These are phyloP conservation scores for Clavariopsis aquatica DNA, from an alignment of 495 filamentous ascomycete species.

Conservation along the genomic window DNA sequence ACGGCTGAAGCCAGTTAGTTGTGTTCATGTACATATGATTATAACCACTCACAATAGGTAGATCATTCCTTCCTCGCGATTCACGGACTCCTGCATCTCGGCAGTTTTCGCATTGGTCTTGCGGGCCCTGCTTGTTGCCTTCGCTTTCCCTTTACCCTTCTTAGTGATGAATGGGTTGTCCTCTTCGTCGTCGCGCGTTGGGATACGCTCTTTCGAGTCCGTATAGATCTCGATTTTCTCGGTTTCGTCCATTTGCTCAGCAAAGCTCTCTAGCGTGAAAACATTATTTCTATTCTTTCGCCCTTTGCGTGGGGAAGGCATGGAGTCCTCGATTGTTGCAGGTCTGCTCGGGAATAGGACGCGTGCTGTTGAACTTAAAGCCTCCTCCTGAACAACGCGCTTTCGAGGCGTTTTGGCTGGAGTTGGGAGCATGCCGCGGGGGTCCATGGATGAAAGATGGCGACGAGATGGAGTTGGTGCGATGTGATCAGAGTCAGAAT, in stretches of 20 bases:
- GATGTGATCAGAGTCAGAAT: conserved; percentile 39
- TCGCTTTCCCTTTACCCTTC: conserved; percentile 46
- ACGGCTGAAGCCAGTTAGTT: conserved; percentile 59
- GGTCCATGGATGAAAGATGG: conserved; percentile 26
- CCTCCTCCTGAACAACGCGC: conserved; percentile 56
- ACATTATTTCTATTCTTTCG: conserved; percentile 59
- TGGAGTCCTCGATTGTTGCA: conserved; percentile 54
- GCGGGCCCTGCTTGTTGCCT: conserved; percentile 28
- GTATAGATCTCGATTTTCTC: conserved; percentile 78
- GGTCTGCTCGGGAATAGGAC: conserved; percentile 65
- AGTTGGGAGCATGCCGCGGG: conserved; percentile 69
- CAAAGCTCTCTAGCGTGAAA: conserved; percentile 69
- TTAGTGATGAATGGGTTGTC: conserved; percentile 73
- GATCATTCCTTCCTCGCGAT: conserved; percentile 74
- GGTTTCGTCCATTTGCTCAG: conserved; percentile 52
- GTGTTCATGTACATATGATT: not conserved
- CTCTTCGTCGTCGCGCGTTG: conserved; percentile 62
- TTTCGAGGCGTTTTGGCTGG: conserved; percentile 87
- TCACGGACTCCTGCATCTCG: conserved; percentile 61
- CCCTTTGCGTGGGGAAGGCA: conserved; percentile 60
- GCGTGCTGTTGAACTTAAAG: conserved; percentile 67
- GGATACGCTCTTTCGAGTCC: conserved; percentile 83
- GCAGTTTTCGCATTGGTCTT: conserved; percentile 17
- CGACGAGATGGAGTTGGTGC: conserved; percentile 30
- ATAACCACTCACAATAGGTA: conserved; percentile 76